A percentile compares a stretch with the other conserved stretches of the same genome.
phyloP scores from a whole-genome alignment of 495 filamentous ascomycete species.

The Cladorrhinum samala region DNA sequence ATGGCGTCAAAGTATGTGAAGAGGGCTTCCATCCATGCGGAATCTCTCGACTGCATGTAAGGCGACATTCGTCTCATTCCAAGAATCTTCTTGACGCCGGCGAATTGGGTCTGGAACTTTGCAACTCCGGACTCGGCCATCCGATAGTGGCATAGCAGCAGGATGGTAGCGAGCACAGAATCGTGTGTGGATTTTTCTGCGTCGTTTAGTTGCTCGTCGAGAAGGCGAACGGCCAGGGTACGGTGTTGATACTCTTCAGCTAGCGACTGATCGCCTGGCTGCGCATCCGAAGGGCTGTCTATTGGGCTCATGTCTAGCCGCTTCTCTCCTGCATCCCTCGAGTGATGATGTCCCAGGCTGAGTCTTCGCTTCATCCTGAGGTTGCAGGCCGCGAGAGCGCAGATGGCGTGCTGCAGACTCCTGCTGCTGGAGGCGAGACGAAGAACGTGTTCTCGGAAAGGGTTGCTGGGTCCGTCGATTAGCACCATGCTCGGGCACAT shows the following conservation, averaged over 20 bases:
- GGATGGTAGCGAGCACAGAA: constrained; percentile 78
- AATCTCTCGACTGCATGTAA: constrained; percentile 60
- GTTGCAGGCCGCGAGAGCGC: constrained; percentile 83
- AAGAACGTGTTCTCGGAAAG: constrained; percentile 79
- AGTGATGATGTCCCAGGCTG: constrained; percentile 47
- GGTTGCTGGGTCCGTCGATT: constrained; percentile 78
- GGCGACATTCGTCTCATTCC: constrained; percentile 64
- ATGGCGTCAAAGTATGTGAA: constrained; percentile 97
- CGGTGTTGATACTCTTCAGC: constrained; percentile 82
- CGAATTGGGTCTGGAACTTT: constrained; percentile 89
- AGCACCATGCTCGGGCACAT: constrained; percentile 88
- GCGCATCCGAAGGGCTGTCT: constrained; percentile 30
- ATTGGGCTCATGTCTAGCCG: constrained; percentile 30
- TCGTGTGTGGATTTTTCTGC: constrained; percentile 68
- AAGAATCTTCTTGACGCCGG: constrained; percentile 87
- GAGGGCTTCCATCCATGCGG: constrained; percentile 86
- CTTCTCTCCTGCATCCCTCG: constrained; percentile 32
- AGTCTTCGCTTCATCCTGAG: constrained; percentile 56
- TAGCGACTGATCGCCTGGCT: constrained; percentile 44
- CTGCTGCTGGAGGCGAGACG: constrained; percentile 70
- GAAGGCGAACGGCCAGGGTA: constrained; percentile 67
- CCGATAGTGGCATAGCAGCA: constrained; percentile 86
- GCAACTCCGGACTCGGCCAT: constrained; percentile 89
- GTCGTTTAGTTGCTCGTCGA: constrained; percentile 79
- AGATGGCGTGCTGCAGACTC: constrained; percentile 86